Base-by-base conservation (phyloP, 2,329 filamentous ascomycete species). In the Cladosporium sphaerospermum region DNA sequence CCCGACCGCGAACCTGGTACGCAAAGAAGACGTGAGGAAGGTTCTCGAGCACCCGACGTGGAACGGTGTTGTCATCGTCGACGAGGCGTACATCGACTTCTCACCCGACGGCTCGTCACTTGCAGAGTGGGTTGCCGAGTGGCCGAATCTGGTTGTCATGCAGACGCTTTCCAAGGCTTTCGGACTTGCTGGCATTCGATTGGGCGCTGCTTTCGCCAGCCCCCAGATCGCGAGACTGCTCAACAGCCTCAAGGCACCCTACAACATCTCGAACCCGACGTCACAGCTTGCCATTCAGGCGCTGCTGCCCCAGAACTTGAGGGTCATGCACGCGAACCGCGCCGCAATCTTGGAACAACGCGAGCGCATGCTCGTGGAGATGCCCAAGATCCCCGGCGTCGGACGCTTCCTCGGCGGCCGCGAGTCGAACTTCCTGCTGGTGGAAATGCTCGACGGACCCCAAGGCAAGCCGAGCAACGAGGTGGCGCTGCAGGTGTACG, bases 121-220 rank as follows among this genome's bases (percentile, higher is more conserved):
- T 23, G 92, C 93, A 23, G 88, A 95, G 71, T 95, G 89, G 86
- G 91, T 95, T 1, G 78, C 81, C 34, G 90, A 96, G 65, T 95
- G 88, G 82, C 91, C 92, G 47, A 99, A 99, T 70, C 78, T 99
- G 23, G 90, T 96, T 14, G 91, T 99, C 54, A 89, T 97, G 88
- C 93, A 99, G 76, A 99, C 93, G 1, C 79, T 97, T n/a, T 95
- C 88, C 64, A 99, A 99, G 71, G 93, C 90, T 0, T 99, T 99
- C 66, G 93, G 93, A 28, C 81, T 99, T 65, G 93, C 93, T 3
- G 93, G 92, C 47, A 96, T 99, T 67, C 80, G 93, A 13, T 78
- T 99, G 1, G 93, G 93, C 44, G 88, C 84, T 7, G 89, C 89
- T 0, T 99, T 96, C 67, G 81, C 88, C 4, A 81, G 83, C 9